Evolutionary conservation across 805 yeast genomes (phyloP).

Genomic region (Saturnispora halmiae): DNA sequence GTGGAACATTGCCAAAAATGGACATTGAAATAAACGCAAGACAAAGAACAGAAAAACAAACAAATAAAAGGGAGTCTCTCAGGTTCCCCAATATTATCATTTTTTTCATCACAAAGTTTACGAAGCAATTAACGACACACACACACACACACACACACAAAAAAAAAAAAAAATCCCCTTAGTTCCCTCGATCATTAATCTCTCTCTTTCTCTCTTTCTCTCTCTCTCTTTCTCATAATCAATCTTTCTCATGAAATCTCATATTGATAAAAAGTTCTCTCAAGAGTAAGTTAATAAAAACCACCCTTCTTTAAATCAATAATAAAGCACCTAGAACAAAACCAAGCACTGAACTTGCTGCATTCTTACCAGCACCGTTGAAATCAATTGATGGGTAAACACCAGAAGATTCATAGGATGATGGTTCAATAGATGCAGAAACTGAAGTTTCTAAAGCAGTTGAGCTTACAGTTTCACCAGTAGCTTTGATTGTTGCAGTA

Average conservation of each 20-base stretch:
- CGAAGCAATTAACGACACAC: too few relatives aligned
- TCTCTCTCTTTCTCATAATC: constrained; percentile 5
- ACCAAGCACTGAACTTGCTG: not conserved
- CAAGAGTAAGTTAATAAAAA: not conserved
- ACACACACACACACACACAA: not conserved
- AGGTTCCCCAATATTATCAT: not conserved
- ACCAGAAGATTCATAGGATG: constrained; percentile 11
- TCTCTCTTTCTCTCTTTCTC: not conserved
- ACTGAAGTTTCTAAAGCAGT: too few relatives aligned
- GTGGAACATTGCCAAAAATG: not conserved
- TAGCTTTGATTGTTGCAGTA: too few relatives aligned
- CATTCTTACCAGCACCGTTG: constrained; percentile 9
- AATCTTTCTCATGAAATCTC: too few relatives aligned
- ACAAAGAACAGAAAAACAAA: not conserved
- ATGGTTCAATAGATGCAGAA: not conserved
- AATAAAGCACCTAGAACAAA: not conserved
- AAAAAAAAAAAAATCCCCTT: not conserved
- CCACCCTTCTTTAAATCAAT: not conserved
- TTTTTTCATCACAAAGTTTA: not conserved
- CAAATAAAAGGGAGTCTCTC: not conserved
- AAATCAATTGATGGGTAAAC: constrained; percentile 12
- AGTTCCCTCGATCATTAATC: not conserved
- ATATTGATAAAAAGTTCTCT: too few relatives aligned
- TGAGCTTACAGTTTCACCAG: too few relatives aligned
- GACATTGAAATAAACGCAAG: too few relatives aligned